Percentiles rank a stretch among this genome's conserved stretches.
phyloP scores from a whole-genome alignment of 257 asterid genomes.

The Jasminum sambac region DNA sequence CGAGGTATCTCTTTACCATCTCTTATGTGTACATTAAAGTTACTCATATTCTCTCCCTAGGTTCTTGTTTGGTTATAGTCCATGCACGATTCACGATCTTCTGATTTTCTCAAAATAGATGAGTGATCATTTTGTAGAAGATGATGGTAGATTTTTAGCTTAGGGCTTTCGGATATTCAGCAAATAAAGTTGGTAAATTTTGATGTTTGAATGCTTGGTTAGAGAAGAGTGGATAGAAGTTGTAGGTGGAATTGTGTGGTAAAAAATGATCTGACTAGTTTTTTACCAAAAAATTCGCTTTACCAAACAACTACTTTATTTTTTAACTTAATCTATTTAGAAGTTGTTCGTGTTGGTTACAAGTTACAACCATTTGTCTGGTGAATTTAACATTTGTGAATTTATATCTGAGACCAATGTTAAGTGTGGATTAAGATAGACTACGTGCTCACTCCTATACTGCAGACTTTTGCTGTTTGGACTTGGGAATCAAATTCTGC shows the following conservation, averaged over 20 bases:
- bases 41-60: background rate
- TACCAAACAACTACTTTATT: too few species aligned
- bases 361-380: background rate
- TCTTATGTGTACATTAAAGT: conserved; percentile 13
- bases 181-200: too few species aligned
- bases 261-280: too few species aligned
- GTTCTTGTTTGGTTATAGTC: conserved; percentile 18
- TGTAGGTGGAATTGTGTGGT: too few species aligned
- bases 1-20: conserved; percentile 54
- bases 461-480: background rate
- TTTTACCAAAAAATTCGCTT: too few species aligned
- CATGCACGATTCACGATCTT: background rate
- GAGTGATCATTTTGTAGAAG: background rate
- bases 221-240: too few species aligned
- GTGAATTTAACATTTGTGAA: background rate
- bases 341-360: background rate
- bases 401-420: conserved; percentile 10
- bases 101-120: background rate
- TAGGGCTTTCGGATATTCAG: background rate
- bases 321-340: conserved; percentile 4
- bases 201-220: too few species aligned
- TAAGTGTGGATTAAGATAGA: background rate
- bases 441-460: background rate
- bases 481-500: background rate
- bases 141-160: background rate